These are phyloP conservation scores for Daldinia caldariorum DNA, from an alignment of 495 filamentous ascomycete species.

Conservation along the genomic window DNA sequence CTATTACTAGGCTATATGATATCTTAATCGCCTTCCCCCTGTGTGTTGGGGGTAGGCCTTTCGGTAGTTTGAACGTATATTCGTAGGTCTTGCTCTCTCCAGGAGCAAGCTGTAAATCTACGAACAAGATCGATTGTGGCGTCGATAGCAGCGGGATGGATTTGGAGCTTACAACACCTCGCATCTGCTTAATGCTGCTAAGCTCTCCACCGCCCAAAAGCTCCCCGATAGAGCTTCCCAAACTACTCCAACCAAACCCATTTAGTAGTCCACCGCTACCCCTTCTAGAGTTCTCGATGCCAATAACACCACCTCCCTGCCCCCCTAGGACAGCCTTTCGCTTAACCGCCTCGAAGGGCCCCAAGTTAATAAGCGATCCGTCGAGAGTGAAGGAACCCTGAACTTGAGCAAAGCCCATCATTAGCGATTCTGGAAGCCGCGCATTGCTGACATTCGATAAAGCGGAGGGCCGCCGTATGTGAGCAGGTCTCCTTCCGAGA, in stretches of 20 bases:
- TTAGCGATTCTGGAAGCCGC: conserved; percentile 74
- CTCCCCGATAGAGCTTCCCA: conserved; percentile 88
- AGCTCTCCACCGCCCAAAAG: conserved; percentile 84
- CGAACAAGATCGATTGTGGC: conserved; percentile 96
- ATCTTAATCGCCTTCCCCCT: conserved; percentile 95
- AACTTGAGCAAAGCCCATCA: conserved; percentile 99
- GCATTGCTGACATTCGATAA: conserved; percentile 57
- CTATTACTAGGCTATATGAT: conserved; percentile 88
- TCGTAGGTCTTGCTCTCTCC: conserved; percentile 89
- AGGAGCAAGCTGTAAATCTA: conserved; percentile 85
- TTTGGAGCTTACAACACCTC: conserved; percentile 78
- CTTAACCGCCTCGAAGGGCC: conserved; percentile 94
- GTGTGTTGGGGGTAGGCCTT: conserved; percentile 87
- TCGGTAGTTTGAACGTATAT: conserved; percentile 86
- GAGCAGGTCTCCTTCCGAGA: conserved; percentile 58
- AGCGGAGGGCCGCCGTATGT: conserved; percentile 71
- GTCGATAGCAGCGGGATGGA: conserved; percentile 90
- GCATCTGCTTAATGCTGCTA: conserved; percentile 94
- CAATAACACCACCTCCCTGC: conserved; percentile 84
- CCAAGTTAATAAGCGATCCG: conserved; percentile 87
- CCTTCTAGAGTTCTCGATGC: conserved; percentile 77
- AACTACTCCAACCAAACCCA: conserved; percentile 85
- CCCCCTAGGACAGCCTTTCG: conserved; percentile 89
- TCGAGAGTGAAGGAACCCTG: conserved; percentile 91
- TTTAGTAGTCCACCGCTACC: conserved; percentile 85